Base-by-base conservation (phyloP, 805 yeast species). In the Hanseniaspora valbyensis region DNA sequence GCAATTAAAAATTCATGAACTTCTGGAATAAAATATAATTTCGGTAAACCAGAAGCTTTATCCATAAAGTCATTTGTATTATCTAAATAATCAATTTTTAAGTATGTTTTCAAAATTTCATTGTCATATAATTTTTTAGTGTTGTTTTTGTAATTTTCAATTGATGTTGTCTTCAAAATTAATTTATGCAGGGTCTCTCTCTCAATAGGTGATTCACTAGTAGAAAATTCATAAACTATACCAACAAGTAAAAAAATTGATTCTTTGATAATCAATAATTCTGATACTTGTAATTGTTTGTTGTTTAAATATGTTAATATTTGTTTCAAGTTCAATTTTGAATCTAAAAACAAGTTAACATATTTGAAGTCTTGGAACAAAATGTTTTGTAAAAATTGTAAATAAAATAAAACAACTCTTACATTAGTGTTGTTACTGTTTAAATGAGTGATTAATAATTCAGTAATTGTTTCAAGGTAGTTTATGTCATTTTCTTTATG, bases 221-320 rank as follows among this genome's bases (percentile, higher is more conserved):
- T 71, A 0, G 96, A 86, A 61, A 89, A 90, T 54, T 88, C 96
- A 60, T 85, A 92, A 0, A 79, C 71, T 1, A 83, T 71, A 34
- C 96, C 96, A 10, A 92, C 60, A 22, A 89, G 65, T 21, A 82
- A 68, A 0, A 85, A 72, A 2, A 81, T 73, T 73, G 88, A 69
- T 1, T 95, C 89, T 59, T 84, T 86, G 0, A 81, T 76, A 9
- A 83, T 63, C 4, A 71, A 67, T 3, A 77, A 67, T 52, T 76
- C 80, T 48, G 78, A 48, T 13, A 48, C 33, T 32, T 48, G 51
- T 4, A 48, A 71, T 26, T 77, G 69, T 53, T 67, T 57, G 26
- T 73, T 76, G 1, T 78, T 72, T 10, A 86, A 68, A 53, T 77
- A 82, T 1, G 89, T 76, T 3, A 90, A 63, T 9, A 90, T 65